These are phyloP conservation scores for Aspergillus fischeri DNA, from an alignment of 2,329 filamentous ascomycete species.

Conservation along the genomic window DNA sequence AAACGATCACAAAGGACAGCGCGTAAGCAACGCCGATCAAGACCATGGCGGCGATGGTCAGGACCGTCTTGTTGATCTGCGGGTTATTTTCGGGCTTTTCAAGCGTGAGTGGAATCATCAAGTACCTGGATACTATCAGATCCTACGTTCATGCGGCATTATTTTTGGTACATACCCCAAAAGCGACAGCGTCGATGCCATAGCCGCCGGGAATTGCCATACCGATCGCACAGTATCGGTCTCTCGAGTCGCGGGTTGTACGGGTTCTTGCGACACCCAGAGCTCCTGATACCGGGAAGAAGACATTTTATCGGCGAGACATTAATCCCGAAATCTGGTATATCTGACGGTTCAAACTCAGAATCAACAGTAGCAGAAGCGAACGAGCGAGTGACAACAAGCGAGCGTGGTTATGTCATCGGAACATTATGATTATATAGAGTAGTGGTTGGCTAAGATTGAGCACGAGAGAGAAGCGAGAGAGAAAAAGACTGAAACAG, in stretches of 20 bases:
- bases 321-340: neutral
- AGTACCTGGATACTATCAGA: slow-evolving; percentile 17
- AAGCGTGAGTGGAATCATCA: slow-evolving; percentile 29
- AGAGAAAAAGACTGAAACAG: neutral
- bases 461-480: neutral
- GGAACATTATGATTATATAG: neutral
- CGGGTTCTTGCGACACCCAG: neutral
- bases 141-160: neutral
- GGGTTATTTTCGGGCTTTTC: slow-evolving; percentile 14
- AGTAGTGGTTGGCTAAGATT: neutral
- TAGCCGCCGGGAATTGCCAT: neutral
- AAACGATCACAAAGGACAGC: slow-evolving; percentile 22
- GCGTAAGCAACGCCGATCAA: slow-evolving; percentile 25
- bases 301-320: neutral
- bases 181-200: slow-evolving; percentile 12
- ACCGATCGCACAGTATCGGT: neutral
- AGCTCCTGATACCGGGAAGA: neutral
- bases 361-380: neutral
- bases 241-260: neutral
- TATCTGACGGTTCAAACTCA: neutral
- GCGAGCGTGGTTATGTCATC: neutral
- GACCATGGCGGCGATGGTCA: slow-evolving; percentile 23
- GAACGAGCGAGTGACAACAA: neutral
- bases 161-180: slow-evolving; percentile 22
- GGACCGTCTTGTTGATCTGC: slow-evolving; percentile 19